Evolutionary conservation across 139 green algal genomes (phyloP).

Genomic region (Deuterostichococcus epilithicus): DNA sequence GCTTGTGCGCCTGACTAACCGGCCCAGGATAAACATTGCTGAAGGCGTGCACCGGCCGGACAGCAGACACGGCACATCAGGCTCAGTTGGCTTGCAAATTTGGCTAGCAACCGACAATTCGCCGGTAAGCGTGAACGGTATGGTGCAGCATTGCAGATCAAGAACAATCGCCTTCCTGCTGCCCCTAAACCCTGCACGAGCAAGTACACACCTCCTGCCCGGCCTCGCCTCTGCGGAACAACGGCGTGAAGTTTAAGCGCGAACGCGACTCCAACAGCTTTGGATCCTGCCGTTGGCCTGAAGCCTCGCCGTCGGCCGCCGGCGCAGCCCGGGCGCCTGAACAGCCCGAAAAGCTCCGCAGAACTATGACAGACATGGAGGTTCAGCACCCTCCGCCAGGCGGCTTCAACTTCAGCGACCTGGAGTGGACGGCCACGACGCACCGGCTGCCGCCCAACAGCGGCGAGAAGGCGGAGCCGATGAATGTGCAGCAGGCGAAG

Average conservation of each 20-base stretch:
- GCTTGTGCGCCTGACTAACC: too few species aligned
- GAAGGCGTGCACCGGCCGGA: too few species aligned
- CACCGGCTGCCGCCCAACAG: background rate
- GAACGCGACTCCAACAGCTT: background rate
- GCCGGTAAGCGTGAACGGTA: too few species aligned
- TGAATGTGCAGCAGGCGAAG: background rate
- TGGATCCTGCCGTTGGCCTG: background rate
- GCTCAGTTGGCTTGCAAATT: too few species aligned
- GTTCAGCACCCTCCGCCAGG: background rate
- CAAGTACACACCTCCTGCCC: background rate
- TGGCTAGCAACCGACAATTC: too few species aligned
- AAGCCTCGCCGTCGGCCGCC: too few species aligned
- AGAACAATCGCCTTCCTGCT: background rate
- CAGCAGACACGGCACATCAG: too few species aligned
- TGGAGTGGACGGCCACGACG: background rate
- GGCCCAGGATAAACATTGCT: too few species aligned
- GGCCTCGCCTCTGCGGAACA: background rate
- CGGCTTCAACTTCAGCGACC: background rate
- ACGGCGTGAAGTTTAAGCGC: background rate
- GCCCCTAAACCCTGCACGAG: background rate
- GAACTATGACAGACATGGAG: background rate
- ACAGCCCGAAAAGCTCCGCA: background rate
- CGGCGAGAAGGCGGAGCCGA: background rate
- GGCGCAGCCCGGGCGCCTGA: background rate
- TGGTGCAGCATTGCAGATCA: too few species aligned